phyloP scores from a whole-genome alignment of 352 stramenopile genomes.

The Pythium chondricola region DNA sequence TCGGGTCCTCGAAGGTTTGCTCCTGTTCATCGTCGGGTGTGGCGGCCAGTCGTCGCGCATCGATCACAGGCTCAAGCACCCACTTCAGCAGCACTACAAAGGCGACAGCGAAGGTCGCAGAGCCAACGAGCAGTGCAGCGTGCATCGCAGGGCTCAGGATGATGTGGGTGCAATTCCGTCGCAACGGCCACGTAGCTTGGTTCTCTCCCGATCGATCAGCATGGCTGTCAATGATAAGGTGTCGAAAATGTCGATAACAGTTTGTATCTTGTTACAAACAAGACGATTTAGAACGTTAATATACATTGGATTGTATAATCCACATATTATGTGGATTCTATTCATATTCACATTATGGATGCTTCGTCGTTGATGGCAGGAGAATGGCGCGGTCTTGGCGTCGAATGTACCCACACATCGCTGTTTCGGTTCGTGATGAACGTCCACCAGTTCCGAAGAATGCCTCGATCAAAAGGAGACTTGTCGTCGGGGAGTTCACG shows the following conservation, averaged over 20 bases:
- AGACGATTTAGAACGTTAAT: no score
- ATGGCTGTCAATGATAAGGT: no score
- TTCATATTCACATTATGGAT: constrained; percentile 16
- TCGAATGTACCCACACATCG: constrained; percentile 58
- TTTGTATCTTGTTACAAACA: no score
- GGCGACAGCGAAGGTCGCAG: constrained; percentile 13
- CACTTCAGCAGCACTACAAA: constrained; percentile 42
- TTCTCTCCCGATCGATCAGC: not conserved
- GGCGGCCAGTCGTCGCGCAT: constrained; percentile 44
- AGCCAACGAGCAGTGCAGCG: constrained; percentile 20
- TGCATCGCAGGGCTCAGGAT: constrained; percentile 8
- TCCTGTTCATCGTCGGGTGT: constrained; percentile 49
- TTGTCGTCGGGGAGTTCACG: constrained; percentile 43
- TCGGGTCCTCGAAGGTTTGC: constrained; percentile 48
- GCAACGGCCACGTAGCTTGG: not conserved
- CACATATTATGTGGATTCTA: no score
- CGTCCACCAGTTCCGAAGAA: constrained; percentile 52
- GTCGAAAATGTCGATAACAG: no score
- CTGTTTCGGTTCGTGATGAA: constrained; percentile 40
- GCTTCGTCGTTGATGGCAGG: constrained; percentile 2
- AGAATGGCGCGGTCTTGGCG: constrained; percentile 11
- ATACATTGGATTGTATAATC: no score
- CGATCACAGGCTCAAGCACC: constrained; percentile 45
- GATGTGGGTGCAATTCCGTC: not conserved
- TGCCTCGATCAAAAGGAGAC: constrained; percentile 60